Evolutionary conservation across 2,329 filamentous ascomycete genomes (phyloP).

Genomic region (Botrytis paeoniae): DNA sequence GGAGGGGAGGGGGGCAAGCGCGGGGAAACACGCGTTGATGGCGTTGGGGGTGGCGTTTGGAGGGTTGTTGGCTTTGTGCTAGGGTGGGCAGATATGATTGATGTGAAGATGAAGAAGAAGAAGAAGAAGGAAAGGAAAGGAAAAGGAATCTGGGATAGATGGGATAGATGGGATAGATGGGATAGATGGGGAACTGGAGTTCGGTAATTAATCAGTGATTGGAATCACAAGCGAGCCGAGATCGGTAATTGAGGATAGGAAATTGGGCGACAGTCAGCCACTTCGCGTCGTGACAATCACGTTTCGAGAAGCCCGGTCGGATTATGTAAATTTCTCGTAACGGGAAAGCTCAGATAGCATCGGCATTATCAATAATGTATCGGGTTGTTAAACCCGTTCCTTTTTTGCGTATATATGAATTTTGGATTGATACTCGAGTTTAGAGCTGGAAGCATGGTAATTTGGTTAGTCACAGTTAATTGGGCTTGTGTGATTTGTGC

Average conservation of each 20-base stretch:
- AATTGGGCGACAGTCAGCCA: neutral
- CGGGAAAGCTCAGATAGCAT: neutral
- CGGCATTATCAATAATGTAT: neutral
- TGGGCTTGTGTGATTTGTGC: neutral
- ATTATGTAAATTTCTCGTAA: neutral
- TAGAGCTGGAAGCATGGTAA: accelerated
- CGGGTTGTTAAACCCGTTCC: neutral
- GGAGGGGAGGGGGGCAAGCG: too few species aligned
- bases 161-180: too few species aligned
- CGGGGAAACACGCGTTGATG: neutral
- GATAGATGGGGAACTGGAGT: neutral
- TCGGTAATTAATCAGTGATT: neutral
- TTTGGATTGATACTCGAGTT: neutral
- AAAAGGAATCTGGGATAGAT: neutral
- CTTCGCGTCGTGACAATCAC: neutral
- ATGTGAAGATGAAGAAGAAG: too few species aligned
- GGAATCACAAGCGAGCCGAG: neutral
- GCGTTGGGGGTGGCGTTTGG: constrained; percentile 3
- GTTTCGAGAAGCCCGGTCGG: neutral
- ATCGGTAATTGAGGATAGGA: neutral
- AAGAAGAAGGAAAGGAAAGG: too few species aligned
- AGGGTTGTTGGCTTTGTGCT: neutral
- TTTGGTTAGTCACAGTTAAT: neutral
- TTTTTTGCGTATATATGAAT: neutral
- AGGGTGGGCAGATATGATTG: too few species aligned